Percentiles rank a stretch among this genome's conserved stretches.
Conservation (phyloP, 345 rosid species). For the Pistacia integerrima region DNA sequence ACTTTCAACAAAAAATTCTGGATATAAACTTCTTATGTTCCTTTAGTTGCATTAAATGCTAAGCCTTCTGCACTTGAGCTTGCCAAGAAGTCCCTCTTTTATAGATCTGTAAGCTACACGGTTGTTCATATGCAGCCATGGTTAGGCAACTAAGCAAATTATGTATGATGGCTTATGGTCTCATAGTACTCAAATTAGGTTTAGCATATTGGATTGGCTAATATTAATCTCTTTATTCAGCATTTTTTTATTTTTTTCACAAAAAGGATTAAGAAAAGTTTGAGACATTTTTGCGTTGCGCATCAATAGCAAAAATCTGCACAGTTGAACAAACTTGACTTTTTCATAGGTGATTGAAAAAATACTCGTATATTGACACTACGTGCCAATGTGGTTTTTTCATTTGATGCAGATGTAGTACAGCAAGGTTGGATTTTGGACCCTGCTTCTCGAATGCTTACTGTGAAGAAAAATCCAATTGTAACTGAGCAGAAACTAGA, state of each 20-base stretch:
- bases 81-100: background rate
- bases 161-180: background rate
- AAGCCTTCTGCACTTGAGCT: no score
- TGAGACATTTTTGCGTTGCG: no score
- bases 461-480: constrained; percentile 65
- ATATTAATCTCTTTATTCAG: no score
- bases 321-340: no score
- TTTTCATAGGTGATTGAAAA: background rate
- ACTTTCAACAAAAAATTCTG: background rate
- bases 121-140: background rate
- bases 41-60: background rate
- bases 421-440: constrained; percentile 75
- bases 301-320: no score
- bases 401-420: constrained; percentile 57
- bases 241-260: no score
- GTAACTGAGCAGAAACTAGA: constrained; percentile 71
- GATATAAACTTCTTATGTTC: background rate
- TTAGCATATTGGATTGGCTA: no score
- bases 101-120: background rate
- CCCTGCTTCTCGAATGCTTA: constrained; percentile 62
- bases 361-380: background rate
- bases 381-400: constrained; percentile 7
- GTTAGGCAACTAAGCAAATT: background rate
- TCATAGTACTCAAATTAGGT: background rate
- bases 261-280: no score